Base-by-base conservation (phyloP, 805 yeast genomes). In the Brettanomyces anomalus region DNA sequence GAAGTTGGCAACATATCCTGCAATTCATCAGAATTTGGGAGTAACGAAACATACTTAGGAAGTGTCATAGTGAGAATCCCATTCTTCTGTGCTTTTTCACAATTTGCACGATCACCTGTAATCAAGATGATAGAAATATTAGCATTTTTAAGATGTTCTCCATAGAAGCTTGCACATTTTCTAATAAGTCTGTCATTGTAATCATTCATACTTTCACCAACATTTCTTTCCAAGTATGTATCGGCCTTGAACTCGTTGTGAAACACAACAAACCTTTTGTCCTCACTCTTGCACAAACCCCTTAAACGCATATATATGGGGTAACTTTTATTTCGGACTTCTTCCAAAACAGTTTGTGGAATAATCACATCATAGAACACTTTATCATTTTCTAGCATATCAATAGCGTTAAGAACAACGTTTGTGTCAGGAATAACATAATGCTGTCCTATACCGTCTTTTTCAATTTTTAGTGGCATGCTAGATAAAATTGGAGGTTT, bases 261-360 rank as follows among this genome's bases (percentile, higher is more conserved):
- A 63, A 85, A 93, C 3, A 93, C 93, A 32, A 85, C 76, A 55
- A 88, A 86, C 46, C 97, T 70, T 62, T 93, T 93, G 33, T 76
- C 84, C 42, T 80, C 86, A 37, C 76, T 70, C 52, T 85, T 81
- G 26, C 85, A 79, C 16, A 93, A 66, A 3, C 84, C 75, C 54
- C 97, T 73, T 39, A 90, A 63, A 57, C 98, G 73, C 54, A 85
- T 79, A 60, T 89, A 93, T 16, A 90, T 80, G 4, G 98, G 96
- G 55, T 80, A 77, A 40, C 95, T 85, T 55, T 81, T 72, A 58
- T 87, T 87, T 49, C 86, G 77, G 8, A 90, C 96, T 61, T 93
- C 97, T 52, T 94, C 97, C 31, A 93, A 68, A 3, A 87, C 97
- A 5, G 95, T 84, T 60, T 93, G 98, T 2, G 97, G 96, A n/a